Conservation (phyloP, 75 land plant genomes). For the Selaginella tamariscina region DNA sequence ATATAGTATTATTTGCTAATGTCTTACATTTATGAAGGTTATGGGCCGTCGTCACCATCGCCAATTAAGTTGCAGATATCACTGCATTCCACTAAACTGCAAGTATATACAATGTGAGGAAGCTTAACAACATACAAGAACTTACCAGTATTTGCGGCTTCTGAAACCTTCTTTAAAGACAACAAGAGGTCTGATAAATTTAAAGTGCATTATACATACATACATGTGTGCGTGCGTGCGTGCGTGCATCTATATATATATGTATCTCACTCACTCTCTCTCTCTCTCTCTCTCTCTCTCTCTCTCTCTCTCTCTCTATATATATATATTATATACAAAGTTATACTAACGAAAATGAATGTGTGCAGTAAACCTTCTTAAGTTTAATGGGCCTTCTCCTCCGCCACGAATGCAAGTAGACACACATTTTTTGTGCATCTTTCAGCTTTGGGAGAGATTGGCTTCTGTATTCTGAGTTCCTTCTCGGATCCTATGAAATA, state of each 20-base stretch:
- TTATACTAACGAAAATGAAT: too few relatives aligned
- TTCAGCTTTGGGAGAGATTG: constrained; percentile 77
- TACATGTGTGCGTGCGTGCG: neutral
- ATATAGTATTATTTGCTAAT: neutral
- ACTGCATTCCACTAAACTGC: constrained; percentile 79
- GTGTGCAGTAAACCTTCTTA: constrained; percentile 44
- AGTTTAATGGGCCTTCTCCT: constrained; percentile 84
- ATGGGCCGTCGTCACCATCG: constrained; percentile 84
- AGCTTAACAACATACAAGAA: neutral
- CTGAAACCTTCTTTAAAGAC: constrained; percentile 91
- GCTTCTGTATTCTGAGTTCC: constrained; percentile 50
- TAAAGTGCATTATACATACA: neutral
- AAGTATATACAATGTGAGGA: neutral
- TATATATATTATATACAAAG: too few relatives aligned
- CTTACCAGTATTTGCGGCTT: constrained; percentile 78
- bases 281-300: too few relatives aligned
- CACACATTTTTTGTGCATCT: constrained; percentile 72
- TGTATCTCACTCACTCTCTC: too few relatives aligned
- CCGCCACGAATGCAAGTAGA: constrained; percentile 80
- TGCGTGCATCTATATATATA: neutral
- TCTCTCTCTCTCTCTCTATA: too few relatives aligned
- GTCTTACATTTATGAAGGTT: too few relatives aligned
- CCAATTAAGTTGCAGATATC: constrained; percentile 81
- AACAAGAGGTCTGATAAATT: constrained; percentile 60
- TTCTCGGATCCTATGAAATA: constrained; percentile 24